A percentile compares a stretch with the other conserved stretches of the same genome.
phyloP scores from a whole-genome alignment of 2,329 filamentous ascomycete genomes.

The Fusarium duplospermum region DNA sequence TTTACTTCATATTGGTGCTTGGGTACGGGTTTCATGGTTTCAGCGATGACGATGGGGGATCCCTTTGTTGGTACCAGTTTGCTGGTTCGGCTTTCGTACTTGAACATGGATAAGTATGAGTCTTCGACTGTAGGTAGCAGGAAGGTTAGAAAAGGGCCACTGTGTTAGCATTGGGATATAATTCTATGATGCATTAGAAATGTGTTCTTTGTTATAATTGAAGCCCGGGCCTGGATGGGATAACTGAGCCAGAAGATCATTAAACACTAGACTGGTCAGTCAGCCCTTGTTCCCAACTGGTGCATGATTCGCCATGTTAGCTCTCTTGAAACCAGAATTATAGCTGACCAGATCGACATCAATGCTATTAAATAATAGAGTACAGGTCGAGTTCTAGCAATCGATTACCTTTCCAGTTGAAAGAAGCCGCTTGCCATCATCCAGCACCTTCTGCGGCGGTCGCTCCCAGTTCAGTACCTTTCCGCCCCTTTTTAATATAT shows the following conservation, averaged over 20 bases:
- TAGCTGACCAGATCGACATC: background rate
- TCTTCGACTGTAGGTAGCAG: no score
- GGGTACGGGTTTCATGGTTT: background rate
- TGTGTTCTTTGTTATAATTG: no score
- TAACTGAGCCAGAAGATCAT: no score
- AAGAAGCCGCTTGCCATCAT: constrained; percentile 12
- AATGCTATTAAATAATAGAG: rapidly evolving
- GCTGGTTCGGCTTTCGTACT: background rate
- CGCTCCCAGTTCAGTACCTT: constrained; percentile 42
- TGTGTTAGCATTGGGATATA: no score
- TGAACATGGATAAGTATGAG: no score
- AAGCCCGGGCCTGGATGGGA: no score
- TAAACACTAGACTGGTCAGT: no score
- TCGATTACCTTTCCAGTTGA: constrained; percentile 20
- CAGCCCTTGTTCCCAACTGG: no score
- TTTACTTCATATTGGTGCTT: background rate
- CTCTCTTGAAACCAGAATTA: background rate
- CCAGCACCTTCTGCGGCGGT: constrained; percentile 29
- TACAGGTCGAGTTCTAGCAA: background rate
- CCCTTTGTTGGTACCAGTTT: background rate
- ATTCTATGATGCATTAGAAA: no score
- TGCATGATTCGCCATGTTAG: background rate
- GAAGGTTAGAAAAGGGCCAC: no score
- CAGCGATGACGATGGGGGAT: background rate
- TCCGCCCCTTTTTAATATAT: constrained; percentile 24